Conservation (phyloP, 2,329 filamentous ascomycete species). For the Hypoxylon sp. region DNA sequence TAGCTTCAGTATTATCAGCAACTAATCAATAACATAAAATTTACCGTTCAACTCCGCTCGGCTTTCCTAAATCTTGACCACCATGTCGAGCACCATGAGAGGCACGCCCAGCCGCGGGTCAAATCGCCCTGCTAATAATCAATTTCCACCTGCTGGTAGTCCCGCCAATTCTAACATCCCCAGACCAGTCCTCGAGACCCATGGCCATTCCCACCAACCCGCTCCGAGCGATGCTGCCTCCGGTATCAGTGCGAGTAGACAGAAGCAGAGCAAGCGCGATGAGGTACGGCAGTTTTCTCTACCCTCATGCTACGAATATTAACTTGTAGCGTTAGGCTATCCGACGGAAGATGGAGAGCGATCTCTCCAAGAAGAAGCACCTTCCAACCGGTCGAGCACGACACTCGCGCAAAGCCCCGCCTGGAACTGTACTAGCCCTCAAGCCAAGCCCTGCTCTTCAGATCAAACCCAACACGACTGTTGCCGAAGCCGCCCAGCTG, state of each 20-base stretch:
- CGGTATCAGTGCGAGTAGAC: conserved; percentile 87
- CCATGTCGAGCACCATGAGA: conserved; percentile 76
- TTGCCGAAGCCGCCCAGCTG: conserved; percentile 95
- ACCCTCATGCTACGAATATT: conserved; percentile 51
- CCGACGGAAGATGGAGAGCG: conserved; percentile 94
- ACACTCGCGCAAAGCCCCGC: conserved; percentile 92
- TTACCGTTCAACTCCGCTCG: conserved; percentile 10
- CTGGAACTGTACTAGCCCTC: conserved; percentile 93
- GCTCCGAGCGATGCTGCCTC: conserved; percentile 75
- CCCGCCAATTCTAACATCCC: conserved; percentile 77
- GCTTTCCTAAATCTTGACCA: conserved; percentile 67
- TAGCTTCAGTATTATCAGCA: conserved; percentile 19
- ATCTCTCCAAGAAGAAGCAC: conserved; percentile 97
- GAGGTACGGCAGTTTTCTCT: conserved; percentile 76
- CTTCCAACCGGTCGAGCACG: conserved; percentile 82
- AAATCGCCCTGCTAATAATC: conserved; percentile 62
- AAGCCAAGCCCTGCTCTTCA: conserved; percentile 96
- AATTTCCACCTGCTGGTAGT: conserved; percentile 69
- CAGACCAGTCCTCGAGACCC: conserved; percentile 77
- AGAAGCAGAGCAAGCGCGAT: conserved; percentile 97
- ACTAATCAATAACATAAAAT: conserved; percentile 16
- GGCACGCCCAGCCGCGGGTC: conserved; percentile 77
- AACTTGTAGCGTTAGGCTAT: conserved; percentile 78
- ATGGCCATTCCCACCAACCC: conserved; percentile 55
- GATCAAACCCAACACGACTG: conserved; percentile 95